A percentile compares a stretch with the other conserved stretches of the same genome.
phyloP scores from a whole-genome alignment of 768 basidiomycete species.

The Suillus ampliporus region DNA sequence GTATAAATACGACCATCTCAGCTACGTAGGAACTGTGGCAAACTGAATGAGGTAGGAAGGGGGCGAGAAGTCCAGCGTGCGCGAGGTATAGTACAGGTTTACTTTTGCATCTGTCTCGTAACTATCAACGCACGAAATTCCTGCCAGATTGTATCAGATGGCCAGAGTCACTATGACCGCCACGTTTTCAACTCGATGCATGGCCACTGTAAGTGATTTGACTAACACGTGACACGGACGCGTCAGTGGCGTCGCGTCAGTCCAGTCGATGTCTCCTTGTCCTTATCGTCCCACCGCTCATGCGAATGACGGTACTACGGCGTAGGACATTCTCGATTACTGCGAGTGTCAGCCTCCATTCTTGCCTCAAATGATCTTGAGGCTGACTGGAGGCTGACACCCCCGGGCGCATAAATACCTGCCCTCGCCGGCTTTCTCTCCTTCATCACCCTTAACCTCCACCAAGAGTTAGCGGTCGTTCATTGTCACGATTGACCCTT shows the following conservation, averaged over 20 bases:
- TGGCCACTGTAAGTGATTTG: slow-evolving; percentile 1
- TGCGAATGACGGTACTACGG: background rate
- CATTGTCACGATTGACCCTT: slow-evolving; percentile 1
- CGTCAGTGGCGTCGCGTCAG: background rate
- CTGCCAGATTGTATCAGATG: background rate
- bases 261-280: background rate
- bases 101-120: no score
- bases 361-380: background rate
- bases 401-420: background rate
- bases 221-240: background rate
- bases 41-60: background rate
- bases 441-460: slow-evolving; percentile 6
- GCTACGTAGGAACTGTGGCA: background rate
- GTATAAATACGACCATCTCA: background rate
- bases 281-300: background rate
- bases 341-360: background rate
- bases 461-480: background rate
- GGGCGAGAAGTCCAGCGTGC: background rate
- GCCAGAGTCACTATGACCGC: background rate
- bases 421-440: background rate
- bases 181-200: no score
- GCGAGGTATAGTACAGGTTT: background rate
- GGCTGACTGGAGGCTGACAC: background rate
- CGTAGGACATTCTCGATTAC: no score
- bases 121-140: background rate